Percentiles rank a stretch among this genome's conserved stretches.
Evolutionary conservation across 2,329 filamentous ascomycete species (phyloP).

Genomic region (Setomelanomma holmii): DNA sequence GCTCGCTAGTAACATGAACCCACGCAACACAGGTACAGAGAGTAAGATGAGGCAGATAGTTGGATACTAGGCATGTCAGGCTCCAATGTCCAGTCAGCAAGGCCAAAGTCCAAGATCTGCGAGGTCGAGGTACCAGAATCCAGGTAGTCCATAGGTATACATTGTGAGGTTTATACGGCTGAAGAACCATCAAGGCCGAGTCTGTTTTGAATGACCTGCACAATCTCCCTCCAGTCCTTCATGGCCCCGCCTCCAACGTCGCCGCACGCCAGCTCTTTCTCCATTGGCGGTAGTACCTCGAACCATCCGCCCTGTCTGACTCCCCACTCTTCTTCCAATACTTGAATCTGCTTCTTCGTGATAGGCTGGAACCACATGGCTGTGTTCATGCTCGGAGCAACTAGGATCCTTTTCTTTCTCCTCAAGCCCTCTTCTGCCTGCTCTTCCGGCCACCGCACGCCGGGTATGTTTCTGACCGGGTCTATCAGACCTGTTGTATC

Average conservation of each 20-base stretch:
- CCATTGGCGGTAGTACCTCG: conserved; percentile 73
- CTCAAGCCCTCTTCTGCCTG: conserved; percentile 18
- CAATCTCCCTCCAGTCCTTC: conserved; percentile 80
- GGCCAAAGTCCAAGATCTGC: background rate
- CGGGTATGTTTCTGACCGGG: conserved; percentile 34
- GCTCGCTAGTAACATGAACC: too few relatives aligned
- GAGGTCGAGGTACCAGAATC: background rate
- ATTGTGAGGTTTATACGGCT: background rate
- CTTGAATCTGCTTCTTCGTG: conserved; percentile 72
- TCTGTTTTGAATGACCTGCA: conserved; percentile 64
- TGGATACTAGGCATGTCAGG: background rate
- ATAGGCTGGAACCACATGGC: conserved; percentile 90
- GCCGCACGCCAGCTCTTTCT: conserved; percentile 83
- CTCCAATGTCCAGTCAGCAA: background rate
- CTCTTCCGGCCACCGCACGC: conserved; percentile 28
- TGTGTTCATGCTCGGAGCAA: conserved; percentile 86
- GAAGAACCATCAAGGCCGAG: conserved; percentile 25
- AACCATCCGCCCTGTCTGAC: conserved; percentile 60
- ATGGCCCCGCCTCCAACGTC: conserved; percentile 84
- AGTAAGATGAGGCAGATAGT: too few relatives aligned
- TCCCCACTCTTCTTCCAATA: conserved; percentile 79
- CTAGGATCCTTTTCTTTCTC: conserved; percentile 68
- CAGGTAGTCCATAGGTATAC: background rate
- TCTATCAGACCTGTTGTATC: conserved; percentile 63
- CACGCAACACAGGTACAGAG: too few relatives aligned